A percentile compares a stretch with the other conserved stretches of the same genome.
These are phyloP conservation scores for Mycena albidolilacea DNA, from an alignment of 768 basidiomycete genomes.

Conservation along the genomic window DNA sequence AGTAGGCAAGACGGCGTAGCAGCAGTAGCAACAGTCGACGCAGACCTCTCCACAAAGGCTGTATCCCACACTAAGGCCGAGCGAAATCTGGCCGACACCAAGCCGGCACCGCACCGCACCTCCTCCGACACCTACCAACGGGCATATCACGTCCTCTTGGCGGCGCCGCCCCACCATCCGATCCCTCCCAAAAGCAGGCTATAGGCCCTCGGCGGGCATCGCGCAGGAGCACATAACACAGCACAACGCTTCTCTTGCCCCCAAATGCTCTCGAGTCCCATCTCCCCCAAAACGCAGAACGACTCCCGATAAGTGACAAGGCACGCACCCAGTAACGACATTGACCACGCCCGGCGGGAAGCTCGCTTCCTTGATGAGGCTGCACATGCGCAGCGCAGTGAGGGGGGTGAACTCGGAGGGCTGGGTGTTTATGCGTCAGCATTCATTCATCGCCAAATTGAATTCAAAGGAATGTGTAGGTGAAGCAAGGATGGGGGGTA, in stretches of 20 bases:
- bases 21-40: too few species aligned
- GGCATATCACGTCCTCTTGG: too few species aligned
- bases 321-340: constrained; percentile 75
- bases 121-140: too few species aligned
- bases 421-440: constrained; percentile 34
- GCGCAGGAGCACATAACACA: too few species aligned
- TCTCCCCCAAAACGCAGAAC: background rate
- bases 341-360: constrained; percentile 86
- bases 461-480: background rate
- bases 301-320: background rate
- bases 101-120: too few species aligned
- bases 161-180: too few species aligned
- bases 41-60: too few species aligned
- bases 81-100: too few species aligned
- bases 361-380: constrained; percentile 76
- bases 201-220: too few species aligned
- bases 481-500: background rate
- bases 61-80: too few species aligned
- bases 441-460: background rate
- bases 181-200: too few species aligned
- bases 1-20: too few species aligned
- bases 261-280: background rate
- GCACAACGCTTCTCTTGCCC: background rate
- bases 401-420: constrained; percentile 85
- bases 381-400: constrained; percentile 66